Evolutionary conservation across 208 protist genomes (phyloP).

Genomic region (Crithidia bombi): DNA sequence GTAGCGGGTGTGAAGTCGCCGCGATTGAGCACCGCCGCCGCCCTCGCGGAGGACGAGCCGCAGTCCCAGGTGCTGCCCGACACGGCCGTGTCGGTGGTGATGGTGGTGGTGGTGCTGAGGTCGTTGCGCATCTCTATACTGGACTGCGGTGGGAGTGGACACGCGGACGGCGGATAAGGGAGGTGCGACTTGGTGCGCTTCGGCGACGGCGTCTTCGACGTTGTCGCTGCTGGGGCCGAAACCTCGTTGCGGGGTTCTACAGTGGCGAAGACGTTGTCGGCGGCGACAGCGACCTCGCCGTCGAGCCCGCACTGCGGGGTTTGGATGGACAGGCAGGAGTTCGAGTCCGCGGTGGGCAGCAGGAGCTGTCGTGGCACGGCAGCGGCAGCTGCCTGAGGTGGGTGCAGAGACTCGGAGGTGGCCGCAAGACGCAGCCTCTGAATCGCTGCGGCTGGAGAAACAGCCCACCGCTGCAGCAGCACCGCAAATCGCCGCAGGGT

Average conservation of each 20-base stretch:
- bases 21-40: neutral
- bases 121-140: neutral
- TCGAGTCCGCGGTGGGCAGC: constrained; percentile 2
- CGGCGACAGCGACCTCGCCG: neutral
- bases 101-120: too few species aligned
- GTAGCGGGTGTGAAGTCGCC: constrained; percentile 6
- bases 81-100: neutral
- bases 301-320: neutral
- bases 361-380: neutral
- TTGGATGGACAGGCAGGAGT: constrained; percentile 7
- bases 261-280: neutral
- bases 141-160: neutral
- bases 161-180: constrained; percentile 7
- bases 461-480: constrained; percentile 50
- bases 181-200: neutral
- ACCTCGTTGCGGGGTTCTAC: neutral
- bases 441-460: constrained; percentile 31
- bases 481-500: constrained; percentile 48
- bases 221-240: neutral
- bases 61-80: constrained; percentile 10
- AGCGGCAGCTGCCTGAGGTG: neutral
- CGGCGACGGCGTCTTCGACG: neutral
- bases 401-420: neutral
- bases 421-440: constrained; percentile 1
- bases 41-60: neutral